Base-by-base conservation (phyloP, 768 basidiomycete genomes). In the Calocybe cyanea region DNA sequence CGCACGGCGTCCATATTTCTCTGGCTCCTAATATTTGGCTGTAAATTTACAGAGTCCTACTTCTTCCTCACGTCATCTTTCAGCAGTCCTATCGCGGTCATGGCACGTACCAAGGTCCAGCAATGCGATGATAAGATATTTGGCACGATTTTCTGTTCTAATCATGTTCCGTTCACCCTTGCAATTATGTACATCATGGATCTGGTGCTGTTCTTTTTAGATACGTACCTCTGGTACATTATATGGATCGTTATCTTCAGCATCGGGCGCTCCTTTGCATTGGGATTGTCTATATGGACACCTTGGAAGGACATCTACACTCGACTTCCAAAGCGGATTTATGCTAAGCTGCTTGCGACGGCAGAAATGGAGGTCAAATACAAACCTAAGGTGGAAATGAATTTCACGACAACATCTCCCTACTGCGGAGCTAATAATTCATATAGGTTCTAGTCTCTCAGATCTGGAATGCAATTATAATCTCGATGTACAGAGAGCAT, bases 141-240 rank as follows among this genome's bases (percentile, higher is more conserved):
- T 59, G 93, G 93, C 13, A 71, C 62, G 44, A 75, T 72, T 6
- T 73, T 98, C 5, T 99, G 96, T 71, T 74, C 80, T 30, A 92
- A 96, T 59, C 96, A 99, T 48, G 88, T 96, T 32, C 81, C 87
- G 0, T 99, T 98, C 69, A 85, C 96, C 0, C 80, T 99, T 49
- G 74, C 94, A 32, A 93, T 97, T 76, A 99, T 98, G 95, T 98
- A 95, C 72, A 64, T 96, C 67, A 98, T 99, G 96, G 96, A 99
- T 62, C 69, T 99, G 54, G 76, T 91, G 46, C 74, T 99, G 56
- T 99, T 98, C 83, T 99, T 99, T 82, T 72, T 99, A 70, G 96
- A 99, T 75, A 99, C 96, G 37, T 99, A 97, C 76, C 71, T 99
- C 36, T 99, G 96, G 96, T 99, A 96, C 71, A 92, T 98, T 72